Evolutionary conservation across 2,329 filamentous ascomycete species (phyloP).

Genomic region (Aurifilum marmelostoma): DNA sequence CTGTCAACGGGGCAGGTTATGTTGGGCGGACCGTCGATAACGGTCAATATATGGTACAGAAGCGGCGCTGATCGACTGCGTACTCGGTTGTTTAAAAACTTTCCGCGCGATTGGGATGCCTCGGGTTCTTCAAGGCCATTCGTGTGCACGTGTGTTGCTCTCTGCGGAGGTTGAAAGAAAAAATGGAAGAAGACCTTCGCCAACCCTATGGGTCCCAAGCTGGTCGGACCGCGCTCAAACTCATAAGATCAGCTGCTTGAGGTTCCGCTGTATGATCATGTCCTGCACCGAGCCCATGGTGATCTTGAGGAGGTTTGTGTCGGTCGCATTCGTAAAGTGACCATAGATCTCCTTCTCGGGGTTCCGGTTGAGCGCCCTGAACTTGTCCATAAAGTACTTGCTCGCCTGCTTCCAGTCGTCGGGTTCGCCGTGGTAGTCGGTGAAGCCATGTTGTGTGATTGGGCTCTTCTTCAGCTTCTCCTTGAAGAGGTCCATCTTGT

Average conservation of each 20-base stretch:
- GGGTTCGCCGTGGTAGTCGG: slow-evolving; percentile 74
- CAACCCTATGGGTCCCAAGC: slow-evolving; percentile 19
- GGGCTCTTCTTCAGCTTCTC: slow-evolving; percentile 73
- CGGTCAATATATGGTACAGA: slow-evolving; percentile 14
- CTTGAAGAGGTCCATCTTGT: slow-evolving; percentile 86
- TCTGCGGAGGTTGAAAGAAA: not conserved
- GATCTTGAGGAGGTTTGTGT: slow-evolving; percentile 78
- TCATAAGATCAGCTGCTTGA: slow-evolving; percentile 77
- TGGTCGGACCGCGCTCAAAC: slow-evolving; percentile 28
- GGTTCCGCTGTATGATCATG: slow-evolving; percentile 84
- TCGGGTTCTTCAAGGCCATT: slow-evolving; percentile 16
- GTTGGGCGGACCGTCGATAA: slow-evolving; percentile 15
- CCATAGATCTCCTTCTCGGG: slow-evolving; percentile 66
- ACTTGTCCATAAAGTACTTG: slow-evolving; percentile 83
- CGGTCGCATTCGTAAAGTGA: slow-evolving; percentile 65
- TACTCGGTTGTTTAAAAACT: slow-evolving; percentile 22
- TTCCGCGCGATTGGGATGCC: slow-evolving; percentile 22
- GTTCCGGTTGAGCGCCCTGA: slow-evolving; percentile 74
- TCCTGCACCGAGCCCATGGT: slow-evolving; percentile 87
- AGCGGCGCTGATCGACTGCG: slow-evolving; percentile 30
- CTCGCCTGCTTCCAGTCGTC: slow-evolving; percentile 74
- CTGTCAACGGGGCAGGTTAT: slow-evolving; percentile 20
- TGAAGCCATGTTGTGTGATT: slow-evolving; percentile 74
- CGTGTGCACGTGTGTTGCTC: not conserved
- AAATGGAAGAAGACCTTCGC: slow-evolving; percentile 8